These are phyloP conservation scores for Canavalia ensiformis DNA, from an alignment of 306 rosid genomes.

Conservation along the genomic window DNA sequence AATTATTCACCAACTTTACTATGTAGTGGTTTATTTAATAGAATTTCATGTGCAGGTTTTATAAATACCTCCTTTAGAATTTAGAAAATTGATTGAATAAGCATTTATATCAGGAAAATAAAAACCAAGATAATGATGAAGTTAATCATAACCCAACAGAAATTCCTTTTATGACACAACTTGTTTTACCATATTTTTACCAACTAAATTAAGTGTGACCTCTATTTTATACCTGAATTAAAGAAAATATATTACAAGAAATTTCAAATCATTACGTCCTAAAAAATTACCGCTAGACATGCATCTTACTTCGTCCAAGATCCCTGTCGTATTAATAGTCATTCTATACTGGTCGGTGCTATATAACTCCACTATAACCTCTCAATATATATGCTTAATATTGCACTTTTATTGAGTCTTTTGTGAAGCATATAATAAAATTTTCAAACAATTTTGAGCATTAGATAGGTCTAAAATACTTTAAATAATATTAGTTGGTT, in stretches of 20 bases:
- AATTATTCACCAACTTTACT: background rate
- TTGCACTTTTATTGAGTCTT: background rate
- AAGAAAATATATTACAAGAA: background rate
- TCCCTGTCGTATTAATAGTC: too few species aligned
- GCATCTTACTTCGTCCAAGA: background rate
- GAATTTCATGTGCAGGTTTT: background rate
- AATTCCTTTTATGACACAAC: background rate
- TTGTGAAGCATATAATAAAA: background rate
- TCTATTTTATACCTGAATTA: background rate
- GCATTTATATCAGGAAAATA: background rate
- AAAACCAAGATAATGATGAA: background rate
- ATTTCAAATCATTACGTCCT: background rate
- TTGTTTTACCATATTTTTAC: background rate
- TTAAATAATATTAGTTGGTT: background rate
- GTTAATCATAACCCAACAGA: too few species aligned
- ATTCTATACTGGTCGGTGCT: background rate
- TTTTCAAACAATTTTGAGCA: background rate
- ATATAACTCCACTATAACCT: background rate
- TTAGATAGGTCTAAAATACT: background rate
- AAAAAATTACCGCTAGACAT: background rate
- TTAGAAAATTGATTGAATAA: slow-evolving; percentile 14
- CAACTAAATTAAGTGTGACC: background rate
- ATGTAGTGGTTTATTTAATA: background rate
- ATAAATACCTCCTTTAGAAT: background rate
- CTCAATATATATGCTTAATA: background rate